Evolutionary conservation across 2,329 filamentous ascomycete species (phyloP).

Genomic region (Aspergillus sp.): DNA sequence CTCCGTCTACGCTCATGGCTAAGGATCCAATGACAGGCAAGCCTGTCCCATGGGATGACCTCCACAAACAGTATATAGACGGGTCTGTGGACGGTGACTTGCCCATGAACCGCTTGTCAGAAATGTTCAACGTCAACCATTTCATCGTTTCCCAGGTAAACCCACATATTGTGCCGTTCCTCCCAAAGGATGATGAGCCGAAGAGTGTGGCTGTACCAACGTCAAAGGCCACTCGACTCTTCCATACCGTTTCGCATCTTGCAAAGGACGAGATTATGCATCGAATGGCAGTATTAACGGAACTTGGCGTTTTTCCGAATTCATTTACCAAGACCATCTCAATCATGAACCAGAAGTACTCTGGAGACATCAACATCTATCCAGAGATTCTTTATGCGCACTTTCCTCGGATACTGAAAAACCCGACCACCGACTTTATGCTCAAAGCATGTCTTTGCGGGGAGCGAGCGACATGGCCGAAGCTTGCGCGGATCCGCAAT

Average conservation of each 20-base stretch:
- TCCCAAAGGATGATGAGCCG: conserved; percentile 68
- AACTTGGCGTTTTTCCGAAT: conserved; percentile 78
- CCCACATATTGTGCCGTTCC: conserved; percentile 85
- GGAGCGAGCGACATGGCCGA: conserved; percentile 88
- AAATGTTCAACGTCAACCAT: conserved; percentile 98
- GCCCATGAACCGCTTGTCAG: conserved; percentile 82
- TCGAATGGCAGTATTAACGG: conserved; percentile 74
- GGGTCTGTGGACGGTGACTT: conserved; percentile 93
- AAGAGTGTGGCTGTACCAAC: conserved; percentile 29
- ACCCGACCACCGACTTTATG: conserved; percentile 88
- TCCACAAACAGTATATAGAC: conserved; percentile 84
- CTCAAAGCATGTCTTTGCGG: conserved; percentile 71
- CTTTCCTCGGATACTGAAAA: conserved; percentile 74
- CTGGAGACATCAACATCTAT: conserved; percentile 91
- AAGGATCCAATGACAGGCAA: conserved; percentile 81
- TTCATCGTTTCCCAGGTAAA: conserved; percentile 98
- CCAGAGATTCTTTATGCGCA: conserved; percentile 75
- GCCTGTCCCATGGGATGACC: conserved; percentile 80
- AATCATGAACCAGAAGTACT: conserved; percentile 86
- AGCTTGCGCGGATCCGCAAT: conserved; percentile 79
- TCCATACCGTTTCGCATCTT: conserved; percentile 67
- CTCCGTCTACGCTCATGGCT: conserved; percentile 72
- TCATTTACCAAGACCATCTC: conserved; percentile 75
- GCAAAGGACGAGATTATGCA: conserved; percentile 79
- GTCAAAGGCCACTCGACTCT: conserved; percentile 51